Percentiles rank a stretch among this genome's conserved stretches.
These are phyloP conservation scores for Remersonia thermophila DNA, from an alignment of 2,329 filamentous ascomycete species.

Conservation along the genomic window DNA sequence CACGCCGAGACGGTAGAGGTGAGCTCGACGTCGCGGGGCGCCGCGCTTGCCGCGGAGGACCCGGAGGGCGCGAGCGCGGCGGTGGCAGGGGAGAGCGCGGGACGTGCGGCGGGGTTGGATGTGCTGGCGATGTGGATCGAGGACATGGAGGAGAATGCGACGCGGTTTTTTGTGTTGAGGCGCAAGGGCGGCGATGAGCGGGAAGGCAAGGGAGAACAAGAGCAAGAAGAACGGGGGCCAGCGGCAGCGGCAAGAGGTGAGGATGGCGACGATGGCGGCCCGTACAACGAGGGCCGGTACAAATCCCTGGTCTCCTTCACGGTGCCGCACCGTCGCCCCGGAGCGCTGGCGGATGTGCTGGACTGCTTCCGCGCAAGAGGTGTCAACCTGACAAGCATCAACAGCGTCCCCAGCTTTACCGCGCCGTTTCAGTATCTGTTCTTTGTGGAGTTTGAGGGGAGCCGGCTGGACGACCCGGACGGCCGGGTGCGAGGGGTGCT, in stretches of 20 bases:
- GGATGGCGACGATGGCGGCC: conserved; percentile 7
- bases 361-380: conserved; percentile 61
- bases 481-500: conserved; percentile 40
- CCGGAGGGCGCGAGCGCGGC: conserved; percentile 54
- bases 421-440: conserved; percentile 85
- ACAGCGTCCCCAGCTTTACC: conserved; percentile 65
- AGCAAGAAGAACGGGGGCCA: neutral
- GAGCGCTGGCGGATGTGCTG: conserved; percentile 71
- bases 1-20: conserved; percentile 72
- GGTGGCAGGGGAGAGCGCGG: conserved; percentile 65
- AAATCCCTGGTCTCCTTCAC: conserved; percentile 80
- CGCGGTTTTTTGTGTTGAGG: conserved; percentile 60
- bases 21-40: conserved; percentile 73
- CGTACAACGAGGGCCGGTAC: conserved; percentile 14
- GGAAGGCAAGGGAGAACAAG: neutral
- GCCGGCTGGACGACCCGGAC: conserved; percentile 38
- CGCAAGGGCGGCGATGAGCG: conserved; percentile 8
- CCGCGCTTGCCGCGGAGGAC: conserved; percentile 58
- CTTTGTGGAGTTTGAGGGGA: conserved; percentile 77
- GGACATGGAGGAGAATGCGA: conserved; percentile 65
- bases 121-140: conserved; percentile 60
- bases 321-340: conserved; percentile 62
- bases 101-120: conserved; percentile 52
- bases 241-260: conserved; percentile 7
- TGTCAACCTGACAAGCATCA: conserved; percentile 83